Percentiles rank a stretch among this genome's conserved stretches.
phyloP scores from a whole-genome alignment of 176 grass and related monocot genomes.

The Rhynchospora breviuscula region DNA sequence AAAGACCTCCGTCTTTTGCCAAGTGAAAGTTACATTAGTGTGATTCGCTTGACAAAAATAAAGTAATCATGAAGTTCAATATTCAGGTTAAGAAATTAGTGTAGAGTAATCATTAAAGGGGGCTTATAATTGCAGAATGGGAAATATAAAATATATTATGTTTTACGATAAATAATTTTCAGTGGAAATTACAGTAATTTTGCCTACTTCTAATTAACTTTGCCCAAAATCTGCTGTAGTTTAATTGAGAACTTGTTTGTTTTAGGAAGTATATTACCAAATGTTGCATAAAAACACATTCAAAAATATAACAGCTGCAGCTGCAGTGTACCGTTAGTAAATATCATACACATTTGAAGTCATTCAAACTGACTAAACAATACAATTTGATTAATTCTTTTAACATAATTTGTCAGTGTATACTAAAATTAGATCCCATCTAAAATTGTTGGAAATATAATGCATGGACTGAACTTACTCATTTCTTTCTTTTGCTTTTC shows the following conservation, averaged over 20 bases:
- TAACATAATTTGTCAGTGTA: background rate
- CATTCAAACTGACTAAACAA: background rate
- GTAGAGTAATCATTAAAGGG: conserved; percentile 4
- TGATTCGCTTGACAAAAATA: background rate
- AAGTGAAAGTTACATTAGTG: conserved; percentile 14
- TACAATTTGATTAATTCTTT: background rate
- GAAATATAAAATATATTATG: background rate
- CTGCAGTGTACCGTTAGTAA: background rate
- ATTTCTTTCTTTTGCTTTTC: background rate
- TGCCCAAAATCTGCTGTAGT: background rate
- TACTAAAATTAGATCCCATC: background rate
- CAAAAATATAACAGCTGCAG: background rate
- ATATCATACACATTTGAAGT: background rate
- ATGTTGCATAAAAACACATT: background rate
- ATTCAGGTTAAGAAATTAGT: background rate
- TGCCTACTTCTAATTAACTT: background rate
- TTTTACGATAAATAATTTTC: background rate
- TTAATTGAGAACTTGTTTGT: background rate
- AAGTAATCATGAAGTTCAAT: background rate
- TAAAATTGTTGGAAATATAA: background rate
- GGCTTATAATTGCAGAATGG: background rate
- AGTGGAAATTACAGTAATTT: background rate
- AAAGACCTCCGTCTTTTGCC: conserved; percentile 14
- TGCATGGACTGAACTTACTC: background rate
- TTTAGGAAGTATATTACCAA: background rate